phyloP scores from a whole-genome alignment of 2,329 filamentous ascomycete genomes.

The Myriosclerotinia scirpicola region DNA sequence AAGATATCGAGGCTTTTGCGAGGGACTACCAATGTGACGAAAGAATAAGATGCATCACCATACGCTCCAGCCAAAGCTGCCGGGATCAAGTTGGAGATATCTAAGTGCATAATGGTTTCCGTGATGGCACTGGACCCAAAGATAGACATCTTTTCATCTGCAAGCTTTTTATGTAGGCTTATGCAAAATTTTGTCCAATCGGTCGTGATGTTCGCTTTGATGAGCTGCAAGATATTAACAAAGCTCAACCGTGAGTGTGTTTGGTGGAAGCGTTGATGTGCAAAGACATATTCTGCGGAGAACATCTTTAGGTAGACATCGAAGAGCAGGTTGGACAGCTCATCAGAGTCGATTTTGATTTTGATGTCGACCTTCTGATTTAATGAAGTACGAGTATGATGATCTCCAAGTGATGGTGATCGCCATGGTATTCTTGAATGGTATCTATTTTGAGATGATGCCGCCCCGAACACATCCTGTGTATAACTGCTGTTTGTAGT shows the following conservation, averaged over 20 bases:
- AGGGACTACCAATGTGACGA: slow-evolving; percentile 5
- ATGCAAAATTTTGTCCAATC: neutral
- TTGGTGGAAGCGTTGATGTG: neutral
- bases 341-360: neutral
- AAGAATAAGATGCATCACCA: neutral
- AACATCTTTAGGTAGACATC: slow-evolving; percentile 1
- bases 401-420: slow-evolving; percentile 4
- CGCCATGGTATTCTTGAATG: neutral
- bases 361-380: neutral
- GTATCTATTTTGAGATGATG: neutral
- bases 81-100: neutral
- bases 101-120: neutral
- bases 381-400: neutral
- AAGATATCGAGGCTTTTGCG: neutral
- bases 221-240: neutral
- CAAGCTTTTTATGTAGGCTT: neutral
- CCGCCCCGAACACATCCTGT: neutral
- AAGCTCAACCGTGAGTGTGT: neutral
- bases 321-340: neutral
- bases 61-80: neutral
- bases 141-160: neutral
- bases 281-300: neutral
- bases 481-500: neutral
- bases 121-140: neutral
- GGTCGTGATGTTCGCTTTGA: neutral